Conservation (phyloP, 129 eudicot species). For the Flaveria bidentis region DNA sequence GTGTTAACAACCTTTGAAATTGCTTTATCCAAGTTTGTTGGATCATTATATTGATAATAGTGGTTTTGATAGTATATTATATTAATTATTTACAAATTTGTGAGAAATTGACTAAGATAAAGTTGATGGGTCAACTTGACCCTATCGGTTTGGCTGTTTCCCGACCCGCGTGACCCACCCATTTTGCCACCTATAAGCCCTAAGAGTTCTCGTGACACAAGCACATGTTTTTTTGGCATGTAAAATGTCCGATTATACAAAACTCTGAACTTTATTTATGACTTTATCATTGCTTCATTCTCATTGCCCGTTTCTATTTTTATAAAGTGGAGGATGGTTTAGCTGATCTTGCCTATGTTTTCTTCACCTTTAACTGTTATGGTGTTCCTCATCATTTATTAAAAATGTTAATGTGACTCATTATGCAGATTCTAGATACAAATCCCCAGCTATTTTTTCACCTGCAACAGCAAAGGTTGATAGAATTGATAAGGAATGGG, state of each 20-base stretch:
- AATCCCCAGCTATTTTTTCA: constrained; percentile 95
- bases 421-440: constrained; percentile 86
- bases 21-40: neutral
- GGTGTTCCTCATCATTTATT: neutral
- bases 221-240: neutral
- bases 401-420: constrained; percentile 1
- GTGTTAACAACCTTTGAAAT: neutral
- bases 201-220: constrained; percentile 9
- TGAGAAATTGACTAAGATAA: neutral
- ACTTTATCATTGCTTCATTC: neutral
- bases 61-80: neutral
- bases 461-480: constrained; percentile 93
- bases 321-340: constrained; percentile 12
- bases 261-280: constrained; percentile 1
- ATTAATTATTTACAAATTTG: neutral
- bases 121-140: neutral
- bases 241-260: neutral
- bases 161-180: neutral
- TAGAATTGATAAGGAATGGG: constrained; percentile 88
- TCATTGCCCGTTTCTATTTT: neutral
- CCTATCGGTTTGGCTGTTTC: neutral
- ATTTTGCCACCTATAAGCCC: neutral
- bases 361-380: neutral
- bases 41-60: neutral
- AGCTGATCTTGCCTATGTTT: neutral